A percentile compares a stretch with the other conserved stretches of the same genome.
Evolutionary conservation across 169 alveolate species (phyloP).

Genomic region (Eimeria necatrix): DNA sequence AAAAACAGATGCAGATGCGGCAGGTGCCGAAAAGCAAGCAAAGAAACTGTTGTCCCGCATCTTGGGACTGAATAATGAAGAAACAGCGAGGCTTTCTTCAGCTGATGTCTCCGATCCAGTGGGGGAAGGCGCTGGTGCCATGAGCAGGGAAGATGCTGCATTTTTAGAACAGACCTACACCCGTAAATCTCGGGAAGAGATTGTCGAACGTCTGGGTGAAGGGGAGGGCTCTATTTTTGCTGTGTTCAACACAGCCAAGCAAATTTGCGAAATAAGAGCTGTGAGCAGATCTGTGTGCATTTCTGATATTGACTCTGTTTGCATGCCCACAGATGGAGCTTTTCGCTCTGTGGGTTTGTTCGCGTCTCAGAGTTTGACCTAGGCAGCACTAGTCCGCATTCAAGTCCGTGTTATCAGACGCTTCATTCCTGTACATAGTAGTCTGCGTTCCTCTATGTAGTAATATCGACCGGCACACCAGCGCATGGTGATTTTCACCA

Average conservation of each 20-base stretch:
- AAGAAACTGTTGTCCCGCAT: not conserved
- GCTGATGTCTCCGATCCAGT: not conserved
- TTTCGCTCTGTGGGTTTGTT: too few relatives aligned
- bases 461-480: too few relatives aligned
- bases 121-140: not conserved
- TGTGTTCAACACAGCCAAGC: slow-evolving; percentile 39
- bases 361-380: too few relatives aligned
- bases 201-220: slow-evolving; percentile 66
- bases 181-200: slow-evolving; percentile 18
- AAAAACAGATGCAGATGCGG: not conserved
- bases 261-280: slow-evolving; percentile 63
- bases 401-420: too few relatives aligned
- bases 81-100: slow-evolving; percentile 14
- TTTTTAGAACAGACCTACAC: slow-evolving; percentile 12
- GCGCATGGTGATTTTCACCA: not conserved
- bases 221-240: slow-evolving; percentile 54
- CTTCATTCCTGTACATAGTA: too few relatives aligned
- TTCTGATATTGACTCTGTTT: too few relatives aligned
- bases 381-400: too few relatives aligned
- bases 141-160: not conserved
- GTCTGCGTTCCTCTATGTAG: too few relatives aligned
- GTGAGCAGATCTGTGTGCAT: not conserved
- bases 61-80: slow-evolving; percentile 1
- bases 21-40: slow-evolving; percentile 9
- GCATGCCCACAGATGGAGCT: too few relatives aligned